These are phyloP conservation scores for Gymnopilus dilepis DNA, from an alignment of 768 basidiomycete genomes.

Conservation along the genomic window DNA sequence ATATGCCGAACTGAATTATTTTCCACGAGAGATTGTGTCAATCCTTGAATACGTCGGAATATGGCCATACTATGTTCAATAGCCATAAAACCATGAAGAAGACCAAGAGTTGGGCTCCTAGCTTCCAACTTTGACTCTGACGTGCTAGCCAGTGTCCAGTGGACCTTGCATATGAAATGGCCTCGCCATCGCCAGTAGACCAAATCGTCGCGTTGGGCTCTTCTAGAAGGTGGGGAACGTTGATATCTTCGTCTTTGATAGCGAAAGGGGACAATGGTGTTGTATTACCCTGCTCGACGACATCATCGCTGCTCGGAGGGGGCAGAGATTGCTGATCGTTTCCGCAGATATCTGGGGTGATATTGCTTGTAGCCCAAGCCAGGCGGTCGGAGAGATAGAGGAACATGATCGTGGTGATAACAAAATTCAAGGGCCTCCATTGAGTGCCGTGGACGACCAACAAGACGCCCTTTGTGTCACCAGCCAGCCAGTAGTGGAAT, in stretches of 20 bases:
- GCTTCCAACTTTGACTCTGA: slow-evolving; percentile 15
- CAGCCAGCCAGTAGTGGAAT: slow-evolving; percentile 87
- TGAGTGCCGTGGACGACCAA: slow-evolving; percentile 75
- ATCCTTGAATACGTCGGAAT: no score
- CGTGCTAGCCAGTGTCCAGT: slow-evolving; percentile 37
- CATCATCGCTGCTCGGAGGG: slow-evolving; percentile 26
- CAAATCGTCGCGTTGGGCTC: slow-evolving; percentile 47
- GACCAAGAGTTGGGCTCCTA: slow-evolving; percentile 16
- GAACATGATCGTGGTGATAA: slow-evolving; percentile 78
- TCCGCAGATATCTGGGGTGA: slow-evolving; percentile 68
- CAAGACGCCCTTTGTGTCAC: slow-evolving; percentile 82
- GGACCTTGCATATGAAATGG: slow-evolving; percentile 23
- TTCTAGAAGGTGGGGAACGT: slow-evolving; percentile 27
- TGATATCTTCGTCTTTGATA: slow-evolving; percentile 32
- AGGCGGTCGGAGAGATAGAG: slow-evolving; percentile 81
- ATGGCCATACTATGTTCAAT: slow-evolving; percentile 64
- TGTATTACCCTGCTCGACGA: neutral
- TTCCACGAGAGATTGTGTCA: no score
- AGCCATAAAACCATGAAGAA: slow-evolving; percentile 57
- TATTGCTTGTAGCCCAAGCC: slow-evolving; percentile 72
- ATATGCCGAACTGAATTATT: no score
- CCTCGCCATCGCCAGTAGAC: no score
- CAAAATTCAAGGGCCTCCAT: slow-evolving; percentile 79
- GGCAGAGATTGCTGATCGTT: slow-evolving; percentile 26
- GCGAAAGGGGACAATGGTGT: no score